Conservation (phyloP, 1,284 basidiomycete species). For the Papiliotrema terrestris region DNA sequence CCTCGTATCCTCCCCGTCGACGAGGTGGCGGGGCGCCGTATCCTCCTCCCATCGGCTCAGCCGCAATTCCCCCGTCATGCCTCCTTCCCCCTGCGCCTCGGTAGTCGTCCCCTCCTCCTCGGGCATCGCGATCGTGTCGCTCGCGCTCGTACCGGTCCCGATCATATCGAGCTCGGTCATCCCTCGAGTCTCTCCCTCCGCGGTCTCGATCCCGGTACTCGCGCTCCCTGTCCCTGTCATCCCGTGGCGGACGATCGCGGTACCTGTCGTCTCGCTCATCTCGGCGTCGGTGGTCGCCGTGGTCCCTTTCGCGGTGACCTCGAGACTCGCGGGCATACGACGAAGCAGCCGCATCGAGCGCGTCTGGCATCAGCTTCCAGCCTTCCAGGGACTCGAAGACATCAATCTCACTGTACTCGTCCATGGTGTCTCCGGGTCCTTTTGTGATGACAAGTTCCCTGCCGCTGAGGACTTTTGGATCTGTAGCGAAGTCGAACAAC, state of each 20-base stretch:
- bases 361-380: slow-evolving; percentile 13
- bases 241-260: slow-evolving; percentile 10
- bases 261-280: slow-evolving; percentile 14
- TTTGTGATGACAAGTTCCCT: too few relatives aligned
- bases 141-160: slow-evolving; percentile 10
- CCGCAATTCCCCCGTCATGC: slow-evolving; percentile 13
- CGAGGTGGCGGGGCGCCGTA: slow-evolving; percentile 1
- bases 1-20: slow-evolving; percentile 16
- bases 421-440: slow-evolving; percentile 14
- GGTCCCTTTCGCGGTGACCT: slow-evolving; percentile 19
- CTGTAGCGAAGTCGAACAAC: too few relatives aligned
- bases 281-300: slow-evolving; percentile 11
- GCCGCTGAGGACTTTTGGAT: too few relatives aligned
- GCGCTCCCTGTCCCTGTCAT: slow-evolving; percentile 5
- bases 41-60: slow-evolving; percentile 20
- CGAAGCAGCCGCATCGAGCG: slow-evolving; percentile 27
- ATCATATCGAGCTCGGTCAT: slow-evolving; percentile 11
- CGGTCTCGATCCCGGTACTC: slow-evolving; percentile 9
- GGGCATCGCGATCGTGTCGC: slow-evolving; percentile 9
- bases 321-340: slow-evolving; percentile 19
- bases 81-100: slow-evolving; percentile 8
- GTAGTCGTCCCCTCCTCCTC: slow-evolving; percentile 7
- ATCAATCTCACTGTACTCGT: slow-evolving; percentile 27
- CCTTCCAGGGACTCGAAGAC: too few relatives aligned
- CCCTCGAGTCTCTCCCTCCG: slow-evolving; percentile 1